Evolutionary conservation across 345 rosid species (phyloP).

Genomic region (Aquilaria sinensis): DNA sequence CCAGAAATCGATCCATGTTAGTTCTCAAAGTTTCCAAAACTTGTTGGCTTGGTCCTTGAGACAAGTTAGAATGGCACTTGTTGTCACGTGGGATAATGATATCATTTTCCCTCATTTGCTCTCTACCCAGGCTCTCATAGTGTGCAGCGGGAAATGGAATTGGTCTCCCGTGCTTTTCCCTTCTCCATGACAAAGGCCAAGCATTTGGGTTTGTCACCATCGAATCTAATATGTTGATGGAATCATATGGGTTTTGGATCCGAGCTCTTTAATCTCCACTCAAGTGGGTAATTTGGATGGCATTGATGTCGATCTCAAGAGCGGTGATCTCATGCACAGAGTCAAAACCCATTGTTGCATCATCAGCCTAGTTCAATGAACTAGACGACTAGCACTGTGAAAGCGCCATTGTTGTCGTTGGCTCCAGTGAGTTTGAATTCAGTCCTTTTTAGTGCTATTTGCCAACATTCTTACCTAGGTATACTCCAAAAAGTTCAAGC

Average conservation of each 20-base stretch:
- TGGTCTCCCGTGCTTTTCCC: neutral
- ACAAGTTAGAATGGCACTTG: too few relatives aligned
- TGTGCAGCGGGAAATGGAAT: too few relatives aligned
- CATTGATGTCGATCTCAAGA: constrained; percentile 74
- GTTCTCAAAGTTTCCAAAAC: too few relatives aligned
- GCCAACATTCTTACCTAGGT: constrained; percentile 71
- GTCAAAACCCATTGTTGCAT: constrained; percentile 47
- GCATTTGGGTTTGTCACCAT: constrained; percentile 70
- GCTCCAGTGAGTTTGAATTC: constrained; percentile 37
- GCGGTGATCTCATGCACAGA: constrained; percentile 59
- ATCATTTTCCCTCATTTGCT: too few relatives aligned
- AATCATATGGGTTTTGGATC: constrained; percentile 94
- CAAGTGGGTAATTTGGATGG: constrained; percentile 60
- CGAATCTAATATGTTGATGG: constrained; percentile 86
- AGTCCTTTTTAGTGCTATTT: constrained; percentile 54
- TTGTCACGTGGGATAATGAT: too few relatives aligned
- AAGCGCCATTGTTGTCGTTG: constrained; percentile 54
- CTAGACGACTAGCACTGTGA: constrained; percentile 59
- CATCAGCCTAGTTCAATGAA: constrained; percentile 50
- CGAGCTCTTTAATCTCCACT: constrained; percentile 65
- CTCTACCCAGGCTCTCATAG: too few relatives aligned
- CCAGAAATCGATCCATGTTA: too few relatives aligned
- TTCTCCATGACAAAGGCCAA: constrained; percentile 30
- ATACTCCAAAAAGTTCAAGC: constrained; percentile 53
- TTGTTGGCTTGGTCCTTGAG: too few relatives aligned